phyloP scores from a whole-genome alignment of 2,329 filamentous ascomycete genomes.

The Xylariaceae sp. region DNA sequence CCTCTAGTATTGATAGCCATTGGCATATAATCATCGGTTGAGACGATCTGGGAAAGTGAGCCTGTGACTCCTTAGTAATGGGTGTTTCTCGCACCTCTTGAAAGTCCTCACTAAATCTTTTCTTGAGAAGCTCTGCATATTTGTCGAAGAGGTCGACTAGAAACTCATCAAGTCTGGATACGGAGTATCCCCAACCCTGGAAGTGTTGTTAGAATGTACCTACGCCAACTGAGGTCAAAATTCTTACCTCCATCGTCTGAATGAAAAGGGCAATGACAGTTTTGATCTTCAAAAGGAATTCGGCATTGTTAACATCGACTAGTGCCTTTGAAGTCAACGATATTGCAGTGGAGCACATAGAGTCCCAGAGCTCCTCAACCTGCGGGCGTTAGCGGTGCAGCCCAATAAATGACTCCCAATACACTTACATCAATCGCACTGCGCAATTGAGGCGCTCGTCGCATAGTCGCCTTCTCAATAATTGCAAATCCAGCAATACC shows the following conservation, averaged over 20 bases:
- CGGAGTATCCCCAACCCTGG: constrained; percentile 87
- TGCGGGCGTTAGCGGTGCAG: constrained; percentile 39
- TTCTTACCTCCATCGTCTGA: constrained; percentile 88
- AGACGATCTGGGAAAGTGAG: constrained; percentile 57
- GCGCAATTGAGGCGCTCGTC: constrained; percentile 79
- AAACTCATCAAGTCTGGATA: constrained; percentile 78
- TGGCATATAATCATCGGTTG: constrained; percentile 99
- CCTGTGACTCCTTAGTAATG: constrained; percentile 5
- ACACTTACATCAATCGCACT: constrained; percentile 74
- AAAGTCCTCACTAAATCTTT: constrained; percentile 92
- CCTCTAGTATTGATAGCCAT: constrained; percentile 92
- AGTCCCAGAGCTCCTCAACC: constrained; percentile 99
- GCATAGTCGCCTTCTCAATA: constrained; percentile 92
- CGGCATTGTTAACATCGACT: constrained; percentile 80
- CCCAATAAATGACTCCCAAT: neutral
- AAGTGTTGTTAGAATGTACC: constrained; percentile 1
- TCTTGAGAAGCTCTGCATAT: constrained; percentile 89
- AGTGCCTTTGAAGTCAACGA: constrained; percentile 79
- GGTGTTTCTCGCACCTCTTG: constrained; percentile 65
- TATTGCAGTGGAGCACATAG: constrained; percentile 89
- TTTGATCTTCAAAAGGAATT: constrained; percentile 92
- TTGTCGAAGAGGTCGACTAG: constrained; percentile 89
- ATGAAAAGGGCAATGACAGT: constrained; percentile 92
- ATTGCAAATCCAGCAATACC: constrained; percentile 96
- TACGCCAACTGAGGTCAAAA: neutral